A percentile compares a stretch with the other conserved stretches of the same genome.
Conservation (phyloP, 169 alveolate species). For the Plasmodium malariae region DNA sequence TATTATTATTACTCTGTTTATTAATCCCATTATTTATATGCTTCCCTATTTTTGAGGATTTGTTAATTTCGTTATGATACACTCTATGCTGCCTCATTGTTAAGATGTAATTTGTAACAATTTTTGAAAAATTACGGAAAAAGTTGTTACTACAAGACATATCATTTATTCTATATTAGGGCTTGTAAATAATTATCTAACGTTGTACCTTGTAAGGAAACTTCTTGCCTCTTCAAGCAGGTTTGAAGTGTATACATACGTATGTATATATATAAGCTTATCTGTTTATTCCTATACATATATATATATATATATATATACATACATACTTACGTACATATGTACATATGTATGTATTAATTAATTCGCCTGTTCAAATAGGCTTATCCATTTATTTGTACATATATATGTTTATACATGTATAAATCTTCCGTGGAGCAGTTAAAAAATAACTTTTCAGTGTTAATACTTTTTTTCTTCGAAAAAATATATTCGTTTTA, state of each 20-base stretch:
- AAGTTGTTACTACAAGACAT: constrained; percentile 1
- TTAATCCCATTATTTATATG: constrained; percentile 41
- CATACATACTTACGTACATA: not conserved
- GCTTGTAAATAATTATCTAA: too few relatives aligned
- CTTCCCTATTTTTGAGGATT: constrained; percentile 14
- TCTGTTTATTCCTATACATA: not conserved
- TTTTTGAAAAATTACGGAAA: not conserved
- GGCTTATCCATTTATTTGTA: too few relatives aligned
- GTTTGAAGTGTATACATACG: too few relatives aligned
- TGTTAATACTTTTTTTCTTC: too few relatives aligned
- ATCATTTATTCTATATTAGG: not conserved
- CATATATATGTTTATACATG: too few relatives aligned
- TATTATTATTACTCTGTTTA: constrained; percentile 9
- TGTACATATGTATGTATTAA: not conserved
- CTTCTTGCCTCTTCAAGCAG: too few relatives aligned
- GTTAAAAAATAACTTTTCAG: too few relatives aligned
- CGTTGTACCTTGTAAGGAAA: too few relatives aligned
- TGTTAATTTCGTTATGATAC: constrained; percentile 20
- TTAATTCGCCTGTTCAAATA: too few relatives aligned
- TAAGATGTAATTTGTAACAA: constrained; percentile 7
- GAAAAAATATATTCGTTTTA: too few relatives aligned
- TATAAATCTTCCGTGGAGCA: too few relatives aligned
- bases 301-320: not conserved
- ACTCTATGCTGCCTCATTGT: constrained; percentile 21
- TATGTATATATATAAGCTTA: too few relatives aligned